Base-by-base conservation (phyloP, 371 early-diverging fungal species). In the Rhizopus arrhizus region DNA sequence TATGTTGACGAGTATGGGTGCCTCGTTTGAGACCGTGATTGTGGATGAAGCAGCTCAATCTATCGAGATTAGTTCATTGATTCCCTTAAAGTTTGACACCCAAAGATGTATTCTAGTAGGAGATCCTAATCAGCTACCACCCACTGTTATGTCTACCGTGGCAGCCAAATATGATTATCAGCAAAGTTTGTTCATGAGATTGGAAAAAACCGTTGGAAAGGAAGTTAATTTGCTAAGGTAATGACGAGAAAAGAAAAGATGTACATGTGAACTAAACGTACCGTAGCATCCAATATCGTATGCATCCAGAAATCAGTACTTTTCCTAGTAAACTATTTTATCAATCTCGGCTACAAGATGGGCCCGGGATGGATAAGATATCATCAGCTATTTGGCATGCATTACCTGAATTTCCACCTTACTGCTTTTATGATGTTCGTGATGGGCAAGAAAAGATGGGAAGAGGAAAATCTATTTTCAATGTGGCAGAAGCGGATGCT, bases 11-110 rank as follows among this genome's bases (percentile, higher is more conserved):
- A 72, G 77, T 31, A 68, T 89, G 33, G 75, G 75, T 5, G 74
- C 86, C 43, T 67, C 82, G 3, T 93, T 94, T 64, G 87, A 89
- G 15, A 88, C 89, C 0, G 92, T 97, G 4, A 93, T 98, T 61
- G 91, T 98, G 48, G 98, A 99, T 72, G 99, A 99, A 76, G 99
- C 99, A 0, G 95, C 97, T 36, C 99, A 99, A 69, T 87, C 95
- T 0, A 89, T 95, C 16, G 99, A 99, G 70, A 78, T 95, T 28
- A 87, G 91, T 46, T 83, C 89, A 3, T 62, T 97, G 69, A 97
- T 99, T 68, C 97, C 98, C 12, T 68, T 99, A 9, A 88, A 91
- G 50, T 93, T 91, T 60, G 89, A 89, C 51, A 89, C 90, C 34
- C 82, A 86, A 42, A 86, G 89, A 38, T 90, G 94, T 64, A 85